A percentile compares a stretch with the other conserved stretches of the same genome.
These are phyloP conservation scores for Cucumis sativus DNA, from an alignment of 306 rosid genomes.

Conservation along the genomic window DNA sequence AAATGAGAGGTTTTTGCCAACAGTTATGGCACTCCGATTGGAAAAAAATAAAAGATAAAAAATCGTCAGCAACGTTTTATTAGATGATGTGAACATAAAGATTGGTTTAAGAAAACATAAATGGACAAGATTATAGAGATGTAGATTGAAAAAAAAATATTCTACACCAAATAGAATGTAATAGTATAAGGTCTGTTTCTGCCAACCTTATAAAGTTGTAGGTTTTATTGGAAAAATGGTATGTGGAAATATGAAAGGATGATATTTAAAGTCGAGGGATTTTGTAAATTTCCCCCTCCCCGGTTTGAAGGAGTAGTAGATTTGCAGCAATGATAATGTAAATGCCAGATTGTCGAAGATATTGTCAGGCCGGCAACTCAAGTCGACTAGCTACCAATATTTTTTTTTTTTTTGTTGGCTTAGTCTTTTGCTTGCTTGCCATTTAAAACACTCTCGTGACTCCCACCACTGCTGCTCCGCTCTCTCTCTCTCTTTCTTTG, in stretches of 20 bases:
- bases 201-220: background rate
- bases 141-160: background rate
- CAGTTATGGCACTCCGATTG: too few relatives aligned
- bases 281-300: background rate
- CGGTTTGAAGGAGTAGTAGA: background rate
- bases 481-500: background rate
- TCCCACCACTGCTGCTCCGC: background rate
- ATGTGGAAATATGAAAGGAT: background rate
- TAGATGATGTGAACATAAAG: too few relatives aligned
- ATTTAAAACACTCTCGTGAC: slow-evolving; percentile 8
- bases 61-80: too few relatives aligned
- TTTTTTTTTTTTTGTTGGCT: background rate
- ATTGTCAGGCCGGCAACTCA: background rate
- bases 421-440: background rate
- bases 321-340: background rate
- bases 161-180: background rate
- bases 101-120: too few relatives aligned
- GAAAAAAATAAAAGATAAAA: too few relatives aligned
- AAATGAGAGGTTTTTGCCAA: too few relatives aligned
- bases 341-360: background rate
- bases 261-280: background rate
- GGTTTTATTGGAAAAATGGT: background rate
- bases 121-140: too few relatives aligned
- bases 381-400: background rate
- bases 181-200: background rate